Conservation (phyloP, 305 asterid genomes). For the Fraxinus albicans region DNA sequence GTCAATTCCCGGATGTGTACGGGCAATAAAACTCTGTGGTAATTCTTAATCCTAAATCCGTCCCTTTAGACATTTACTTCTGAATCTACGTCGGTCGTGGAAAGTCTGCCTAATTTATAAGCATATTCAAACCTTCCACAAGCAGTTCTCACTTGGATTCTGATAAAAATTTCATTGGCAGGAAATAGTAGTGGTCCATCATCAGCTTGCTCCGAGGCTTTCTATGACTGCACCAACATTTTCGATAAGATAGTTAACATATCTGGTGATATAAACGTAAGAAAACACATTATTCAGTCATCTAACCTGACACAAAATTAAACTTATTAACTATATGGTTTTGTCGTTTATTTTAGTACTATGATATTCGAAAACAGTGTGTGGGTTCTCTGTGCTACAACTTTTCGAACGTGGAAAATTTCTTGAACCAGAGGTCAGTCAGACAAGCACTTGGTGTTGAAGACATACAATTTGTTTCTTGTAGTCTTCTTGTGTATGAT, state of each 20-base stretch:
- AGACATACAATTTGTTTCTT: constrained; percentile 40
- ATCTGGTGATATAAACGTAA: constrained; percentile 37
- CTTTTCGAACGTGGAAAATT: constrained; percentile 43
- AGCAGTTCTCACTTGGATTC: background rate
- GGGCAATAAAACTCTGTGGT: background rate
- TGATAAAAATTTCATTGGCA: background rate
- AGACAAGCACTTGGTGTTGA: constrained; percentile 49
- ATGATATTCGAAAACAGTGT: constrained; percentile 48
- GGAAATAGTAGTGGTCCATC: constrained; percentile 6
- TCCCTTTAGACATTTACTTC: background rate
- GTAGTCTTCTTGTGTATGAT: constrained; percentile 34
- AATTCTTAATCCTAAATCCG: background rate
- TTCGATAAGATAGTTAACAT: constrained; percentile 15
- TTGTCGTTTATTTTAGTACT: constrained; percentile 29
- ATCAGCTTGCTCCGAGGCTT: constrained; percentile 18
- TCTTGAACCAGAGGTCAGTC: constrained; percentile 38
- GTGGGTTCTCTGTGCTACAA: constrained; percentile 54
- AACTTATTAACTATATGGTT: background rate
- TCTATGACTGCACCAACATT: constrained; percentile 8
- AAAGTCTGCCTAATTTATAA: background rate
- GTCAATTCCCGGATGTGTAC: background rate
- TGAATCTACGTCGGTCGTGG: background rate
- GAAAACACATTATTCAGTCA: background rate
- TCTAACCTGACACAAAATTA: background rate
- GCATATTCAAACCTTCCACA: background rate